A percentile compares a stretch with the other conserved stretches of the same genome.
These are phyloP conservation scores for Sugiyamaella americana DNA, from an alignment of 805 yeast genomes.

Conservation along the genomic window DNA sequence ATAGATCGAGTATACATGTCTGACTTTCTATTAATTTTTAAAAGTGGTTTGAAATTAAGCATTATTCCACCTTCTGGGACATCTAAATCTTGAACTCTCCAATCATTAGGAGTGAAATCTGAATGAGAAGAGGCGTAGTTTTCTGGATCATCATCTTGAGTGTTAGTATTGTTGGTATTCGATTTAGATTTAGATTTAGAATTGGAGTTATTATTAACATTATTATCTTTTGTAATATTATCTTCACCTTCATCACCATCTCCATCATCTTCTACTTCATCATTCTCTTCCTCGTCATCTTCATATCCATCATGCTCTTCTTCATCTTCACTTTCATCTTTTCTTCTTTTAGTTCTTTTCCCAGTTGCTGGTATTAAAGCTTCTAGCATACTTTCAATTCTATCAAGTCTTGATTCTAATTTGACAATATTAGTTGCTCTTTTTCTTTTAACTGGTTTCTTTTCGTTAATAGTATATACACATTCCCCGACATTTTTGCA, in stretches of 20 bases:
- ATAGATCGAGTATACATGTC: conserved; percentile 13
- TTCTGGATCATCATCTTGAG: neutral
- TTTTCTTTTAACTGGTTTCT: conserved; percentile 17
- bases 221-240: neutral
- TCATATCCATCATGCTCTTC: conserved; percentile 5
- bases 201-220: conserved; percentile 4
- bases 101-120: conserved; percentile 3
- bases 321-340: conserved; percentile 2
- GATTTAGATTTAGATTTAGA: neutral
- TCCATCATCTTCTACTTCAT: conserved; percentile 7
- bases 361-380: conserved; percentile 10
- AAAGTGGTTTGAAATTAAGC: conserved; percentile 4
- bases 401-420: conserved; percentile 23
- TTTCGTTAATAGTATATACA: conserved; percentile 32
- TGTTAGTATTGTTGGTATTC: conserved; percentile 1
- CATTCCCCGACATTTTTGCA: conserved; percentile 77
- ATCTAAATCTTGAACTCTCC: conserved; percentile 12
- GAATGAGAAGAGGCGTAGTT: neutral
- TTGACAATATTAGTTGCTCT: conserved; percentile 10
- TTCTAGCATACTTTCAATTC: conserved; percentile 26
- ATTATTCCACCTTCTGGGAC: conserved; percentile 8
- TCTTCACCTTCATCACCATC: conserved; percentile 8
- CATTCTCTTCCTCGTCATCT: conserved; percentile 6
- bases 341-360: neutral
- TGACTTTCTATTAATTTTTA: conserved; percentile 3